Evolutionary conservation across 805 yeast species (phyloP).

Genomic region (Zygoascus ofunaensis): DNA sequence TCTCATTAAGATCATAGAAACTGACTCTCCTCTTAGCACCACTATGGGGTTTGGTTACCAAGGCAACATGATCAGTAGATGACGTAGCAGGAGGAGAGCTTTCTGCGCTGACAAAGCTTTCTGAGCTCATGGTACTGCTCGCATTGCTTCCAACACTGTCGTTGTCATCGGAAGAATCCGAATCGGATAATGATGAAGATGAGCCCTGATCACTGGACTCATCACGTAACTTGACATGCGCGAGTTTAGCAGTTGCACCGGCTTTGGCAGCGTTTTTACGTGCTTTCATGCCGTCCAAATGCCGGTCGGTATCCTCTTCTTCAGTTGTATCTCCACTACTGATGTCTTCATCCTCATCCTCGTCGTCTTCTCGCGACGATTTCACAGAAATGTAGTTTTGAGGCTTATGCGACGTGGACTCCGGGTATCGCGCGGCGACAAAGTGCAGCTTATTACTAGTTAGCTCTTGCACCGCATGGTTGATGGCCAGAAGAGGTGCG

Average conservation of each 20-base stretch:
- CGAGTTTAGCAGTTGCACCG: not conserved
- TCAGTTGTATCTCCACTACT: slow-evolving; percentile 4
- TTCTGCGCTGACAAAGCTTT: no score
- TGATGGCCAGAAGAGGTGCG: slow-evolving; percentile 4
- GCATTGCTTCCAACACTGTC: not conserved
- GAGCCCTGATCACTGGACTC: not conserved
- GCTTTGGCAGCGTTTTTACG: not conserved
- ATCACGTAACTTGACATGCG: not conserved
- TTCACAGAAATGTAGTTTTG: slow-evolving; percentile 40
- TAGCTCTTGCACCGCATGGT: slow-evolving; percentile 12
- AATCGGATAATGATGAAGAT: not conserved
- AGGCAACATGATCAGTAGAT: no score
- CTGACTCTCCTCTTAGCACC: slow-evolving; percentile 18
- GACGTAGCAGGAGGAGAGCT: not conserved
- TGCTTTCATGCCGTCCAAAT: not conserved
- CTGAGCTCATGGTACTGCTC: no score
- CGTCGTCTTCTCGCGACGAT: not conserved
- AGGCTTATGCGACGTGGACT: slow-evolving; percentile 38
- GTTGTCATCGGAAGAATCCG: not conserved
- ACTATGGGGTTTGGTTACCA: not conserved
- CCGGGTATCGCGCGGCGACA: slow-evolving; percentile 50
- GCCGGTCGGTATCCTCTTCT: slow-evolving; percentile 2
- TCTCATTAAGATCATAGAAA: slow-evolving; percentile 54
- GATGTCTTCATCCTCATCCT: not conserved
- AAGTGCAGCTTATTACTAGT: slow-evolving; percentile 32